phyloP scores from a whole-genome alignment of 129 eudicot species.

The Rutidosis leptorrhynchoides region DNA sequence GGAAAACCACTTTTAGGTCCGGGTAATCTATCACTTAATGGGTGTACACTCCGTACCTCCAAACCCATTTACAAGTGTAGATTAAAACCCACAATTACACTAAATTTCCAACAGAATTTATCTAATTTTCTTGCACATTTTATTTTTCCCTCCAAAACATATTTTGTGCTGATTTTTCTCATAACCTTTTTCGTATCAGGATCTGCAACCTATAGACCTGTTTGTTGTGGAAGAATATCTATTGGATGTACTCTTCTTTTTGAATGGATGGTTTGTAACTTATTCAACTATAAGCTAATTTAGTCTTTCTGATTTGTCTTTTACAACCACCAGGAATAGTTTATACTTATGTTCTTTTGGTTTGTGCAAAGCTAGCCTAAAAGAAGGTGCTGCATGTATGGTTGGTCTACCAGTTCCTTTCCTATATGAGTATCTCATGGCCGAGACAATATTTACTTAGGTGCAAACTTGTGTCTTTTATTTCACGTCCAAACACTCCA shows the following conservation, averaged over 20 bases:
- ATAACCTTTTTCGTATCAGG: constrained; percentile 41
- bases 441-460: constrained; percentile 97
- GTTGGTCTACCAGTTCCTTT: constrained; percentile 93
- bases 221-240: constrained; percentile 94
- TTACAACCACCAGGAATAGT: neutral
- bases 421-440: constrained; percentile 94
- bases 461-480: constrained; percentile 31
- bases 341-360: constrained; percentile 39
- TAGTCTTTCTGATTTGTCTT: constrained; percentile 7
- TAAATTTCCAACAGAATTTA: too few relatives aligned
- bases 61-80: too few relatives aligned
- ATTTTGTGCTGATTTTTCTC: constrained; percentile 6
- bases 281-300: neutral
- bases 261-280: constrained; percentile 88
- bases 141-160: neutral
- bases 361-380: constrained; percentile 97
- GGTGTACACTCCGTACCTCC: too few relatives aligned
- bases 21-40: too few relatives aligned
- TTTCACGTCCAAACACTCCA: too few relatives aligned
- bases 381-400: constrained; percentile 97
- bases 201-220: constrained; percentile 79
- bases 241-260: constrained; percentile 77
- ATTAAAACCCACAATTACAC: too few relatives aligned
- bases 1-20: too few relatives aligned
- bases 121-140: neutral